Evolutionary conservation across 805 yeast species (phyloP).

Genomic region (Wickerhamiella dianesei): DNA sequence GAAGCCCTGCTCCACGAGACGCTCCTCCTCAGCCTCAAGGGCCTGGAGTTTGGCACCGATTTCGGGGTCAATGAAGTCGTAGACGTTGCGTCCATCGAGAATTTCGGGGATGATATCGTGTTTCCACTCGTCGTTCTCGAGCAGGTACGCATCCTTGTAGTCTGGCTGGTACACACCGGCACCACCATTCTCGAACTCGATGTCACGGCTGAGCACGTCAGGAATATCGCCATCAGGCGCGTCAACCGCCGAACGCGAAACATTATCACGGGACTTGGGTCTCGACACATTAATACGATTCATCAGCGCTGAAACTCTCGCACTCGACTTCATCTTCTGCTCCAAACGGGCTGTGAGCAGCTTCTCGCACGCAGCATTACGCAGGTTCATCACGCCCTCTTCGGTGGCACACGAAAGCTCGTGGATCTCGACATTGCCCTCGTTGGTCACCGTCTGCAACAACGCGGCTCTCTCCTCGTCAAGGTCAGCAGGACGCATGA

Average conservation of each 20-base stretch:
- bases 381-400: slow-evolving; percentile 87
- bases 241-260: slow-evolving; percentile 57
- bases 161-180: slow-evolving; percentile 96
- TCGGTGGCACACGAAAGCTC: slow-evolving; percentile 86
- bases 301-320: slow-evolving; percentile 75
- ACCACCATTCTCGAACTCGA: slow-evolving; percentile 93
- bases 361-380: slow-evolving; percentile 96
- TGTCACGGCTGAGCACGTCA: slow-evolving; percentile 67
- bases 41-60: slow-evolving; percentile 88
- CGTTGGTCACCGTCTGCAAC: slow-evolving; percentile 42
- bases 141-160: slow-evolving; percentile 77
- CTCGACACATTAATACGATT: slow-evolving; percentile 91
- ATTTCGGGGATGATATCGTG: slow-evolving; percentile 95
- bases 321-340: slow-evolving; percentile 85
- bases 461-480: slow-evolving; percentile 60
- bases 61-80: slow-evolving; percentile 94
- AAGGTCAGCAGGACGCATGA: slow-evolving; percentile 72
- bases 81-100: slow-evolving; percentile 89
- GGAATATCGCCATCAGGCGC: slow-evolving; percentile 81
- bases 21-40: slow-evolving; percentile 93
- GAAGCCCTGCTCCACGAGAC: slow-evolving; percentile 85
- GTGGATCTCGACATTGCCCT: slow-evolving; percentile 80
- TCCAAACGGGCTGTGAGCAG: slow-evolving; percentile 89
- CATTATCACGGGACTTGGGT: slow-evolving; percentile 80
- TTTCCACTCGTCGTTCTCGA: slow-evolving; percentile 97